Evolutionary conservation across 2,329 filamentous ascomycete species (phyloP).

Genomic region (Stylonectria norvegica): DNA sequence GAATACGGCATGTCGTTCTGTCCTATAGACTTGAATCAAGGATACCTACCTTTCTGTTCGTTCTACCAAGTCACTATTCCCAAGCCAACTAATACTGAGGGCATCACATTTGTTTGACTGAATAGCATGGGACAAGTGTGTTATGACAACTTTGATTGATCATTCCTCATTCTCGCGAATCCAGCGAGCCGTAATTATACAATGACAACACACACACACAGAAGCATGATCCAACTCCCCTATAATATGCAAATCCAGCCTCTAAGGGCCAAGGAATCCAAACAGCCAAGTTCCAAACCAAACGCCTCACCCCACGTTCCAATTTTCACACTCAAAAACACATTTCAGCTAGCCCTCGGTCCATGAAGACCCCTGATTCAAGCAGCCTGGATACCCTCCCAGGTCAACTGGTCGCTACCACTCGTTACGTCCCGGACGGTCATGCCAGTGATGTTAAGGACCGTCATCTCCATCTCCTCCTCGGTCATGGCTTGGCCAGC

Average conservation of each 20-base stretch:
- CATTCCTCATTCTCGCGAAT: slow-evolving; percentile 20
- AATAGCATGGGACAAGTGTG: too few species aligned
- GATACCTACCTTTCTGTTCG: slow-evolving; percentile 25
- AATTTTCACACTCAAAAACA: too few species aligned
- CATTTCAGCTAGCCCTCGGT: too few species aligned
- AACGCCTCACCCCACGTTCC: slow-evolving; percentile 23
- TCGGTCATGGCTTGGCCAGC: slow-evolving; percentile 60
- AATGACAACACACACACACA: slow-evolving; percentile 15
- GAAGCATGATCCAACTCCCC: slow-evolving; percentile 21
- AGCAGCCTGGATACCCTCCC: slow-evolving; percentile 41
- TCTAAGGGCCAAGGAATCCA: slow-evolving; percentile 12
- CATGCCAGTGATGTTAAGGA: slow-evolving; percentile 52
- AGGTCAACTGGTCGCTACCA: slow-evolving; percentile 39
- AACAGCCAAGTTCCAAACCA: slow-evolving; percentile 16
- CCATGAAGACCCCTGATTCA: too few species aligned
- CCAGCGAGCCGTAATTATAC: slow-evolving; percentile 20
- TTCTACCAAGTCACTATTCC: too few species aligned
- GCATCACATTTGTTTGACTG: too few species aligned
- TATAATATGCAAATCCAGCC: slow-evolving; percentile 21
- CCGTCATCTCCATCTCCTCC: slow-evolving; percentile 62
- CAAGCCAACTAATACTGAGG: too few species aligned
- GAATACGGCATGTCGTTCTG: slow-evolving; percentile 14
- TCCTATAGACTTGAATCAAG: slow-evolving; percentile 26
- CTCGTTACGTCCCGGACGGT: slow-evolving; percentile 40
- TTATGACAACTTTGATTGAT: too few species aligned